These are phyloP conservation scores for Endothia cerciana DNA, from an alignment of 2,329 filamentous ascomycete species.

Conservation along the genomic window DNA sequence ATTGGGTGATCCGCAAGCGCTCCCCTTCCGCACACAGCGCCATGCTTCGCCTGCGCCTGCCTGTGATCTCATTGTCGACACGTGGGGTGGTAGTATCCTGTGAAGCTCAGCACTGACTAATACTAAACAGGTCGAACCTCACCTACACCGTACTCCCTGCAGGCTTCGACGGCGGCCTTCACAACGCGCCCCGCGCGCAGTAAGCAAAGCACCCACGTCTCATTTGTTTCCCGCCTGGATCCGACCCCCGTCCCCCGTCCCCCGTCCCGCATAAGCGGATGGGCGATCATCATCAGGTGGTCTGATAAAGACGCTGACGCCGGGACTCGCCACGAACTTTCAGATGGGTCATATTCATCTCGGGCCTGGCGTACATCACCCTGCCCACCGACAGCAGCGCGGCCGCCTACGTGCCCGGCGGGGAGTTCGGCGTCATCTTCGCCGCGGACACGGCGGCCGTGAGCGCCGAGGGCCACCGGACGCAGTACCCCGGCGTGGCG, in stretches of 20 bases:
- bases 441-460: slow-evolving; percentile 46
- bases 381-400: slow-evolving; percentile 41
- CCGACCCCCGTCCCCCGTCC: background rate
- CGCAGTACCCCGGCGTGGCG: slow-evolving; percentile 44
- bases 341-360: slow-evolving; percentile 43
- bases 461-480: slow-evolving; percentile 45
- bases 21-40: background rate
- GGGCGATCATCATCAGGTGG: too few species aligned
- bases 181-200: slow-evolving; percentile 48
- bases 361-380: slow-evolving; percentile 47
- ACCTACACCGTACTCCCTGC: slow-evolving; percentile 43
- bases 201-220: slow-evolving; percentile 33
- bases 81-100: background rate
- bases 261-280: too few species aligned
- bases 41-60: background rate
- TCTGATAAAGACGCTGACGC: background rate
- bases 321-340: background rate
- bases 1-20: background rate
- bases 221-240: background rate
- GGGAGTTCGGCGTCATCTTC: slow-evolving; percentile 46
- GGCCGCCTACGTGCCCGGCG: slow-evolving; percentile 43
- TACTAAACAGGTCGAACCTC: slow-evolving; percentile 35
- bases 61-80: background rate
- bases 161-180: slow-evolving; percentile 43
- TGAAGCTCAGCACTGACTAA: slow-evolving; percentile 6